These are phyloP conservation scores for Naganishia antarctica DNA, from an alignment of 768 basidiomycete species.

Conservation along the genomic window DNA sequence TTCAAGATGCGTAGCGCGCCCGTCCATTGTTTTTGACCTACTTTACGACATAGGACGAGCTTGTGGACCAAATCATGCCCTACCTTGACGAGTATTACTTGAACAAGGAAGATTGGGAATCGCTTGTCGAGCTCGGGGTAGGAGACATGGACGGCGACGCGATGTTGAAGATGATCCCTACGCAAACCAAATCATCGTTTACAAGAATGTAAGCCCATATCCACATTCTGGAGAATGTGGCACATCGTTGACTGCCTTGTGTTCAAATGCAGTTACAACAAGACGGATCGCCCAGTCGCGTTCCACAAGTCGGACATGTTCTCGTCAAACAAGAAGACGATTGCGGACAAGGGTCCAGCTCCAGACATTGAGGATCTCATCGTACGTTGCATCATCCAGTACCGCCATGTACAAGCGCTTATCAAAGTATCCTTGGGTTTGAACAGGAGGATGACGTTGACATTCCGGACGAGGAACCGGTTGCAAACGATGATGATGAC, in stretches of 20 bases:
- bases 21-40: slow-evolving; percentile 1
- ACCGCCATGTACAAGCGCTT: slow-evolving; percentile 11
- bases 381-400: slow-evolving; percentile 52
- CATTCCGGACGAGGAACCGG: slow-evolving; percentile 51
- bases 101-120: slow-evolving; percentile 93
- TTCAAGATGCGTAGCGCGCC: no score
- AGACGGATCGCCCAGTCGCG: slow-evolving; percentile 81
- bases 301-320: slow-evolving; percentile 74
- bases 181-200: slow-evolving; percentile 74
- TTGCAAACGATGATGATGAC: slow-evolving; percentile 54
- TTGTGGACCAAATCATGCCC: slow-evolving; percentile 73
- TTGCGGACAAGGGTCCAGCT: slow-evolving; percentile 61
- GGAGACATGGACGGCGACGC: slow-evolving; percentile 68
- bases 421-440: slow-evolving; percentile 11
- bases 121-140: slow-evolving; percentile 85
- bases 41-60: slow-evolving; percentile 55
- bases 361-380: slow-evolving; percentile 93
- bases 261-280: slow-evolving; percentile 66
- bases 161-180: slow-evolving; percentile 75
- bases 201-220: slow-evolving; percentile 65
- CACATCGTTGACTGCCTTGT: background rate
- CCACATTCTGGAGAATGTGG: no score
- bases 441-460: slow-evolving; percentile 53
- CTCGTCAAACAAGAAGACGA: slow-evolving; percentile 79
- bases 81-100: slow-evolving; percentile 92